phyloP scores from a whole-genome alignment of 148 eudicot species.

The Rhododendron ferrugineum region DNA sequence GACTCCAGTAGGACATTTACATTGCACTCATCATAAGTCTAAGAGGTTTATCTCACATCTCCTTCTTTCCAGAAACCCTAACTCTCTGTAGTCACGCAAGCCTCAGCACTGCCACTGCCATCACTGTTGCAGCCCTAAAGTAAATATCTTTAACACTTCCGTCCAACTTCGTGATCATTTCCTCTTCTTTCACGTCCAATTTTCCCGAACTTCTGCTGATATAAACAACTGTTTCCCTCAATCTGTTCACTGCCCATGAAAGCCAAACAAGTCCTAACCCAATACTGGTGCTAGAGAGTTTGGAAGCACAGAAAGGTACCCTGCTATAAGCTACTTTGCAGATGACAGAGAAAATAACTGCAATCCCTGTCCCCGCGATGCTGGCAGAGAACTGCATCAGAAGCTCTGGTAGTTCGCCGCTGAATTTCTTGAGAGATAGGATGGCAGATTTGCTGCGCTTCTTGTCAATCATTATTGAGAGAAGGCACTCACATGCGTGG shows the following conservation, averaged over 20 bases:
- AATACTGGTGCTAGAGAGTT: constrained; percentile 45
- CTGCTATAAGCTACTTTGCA: constrained; percentile 51
- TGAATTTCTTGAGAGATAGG: constrained; percentile 55
- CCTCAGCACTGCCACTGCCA: constrained; percentile 54
- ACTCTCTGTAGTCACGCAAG: constrained; percentile 38
- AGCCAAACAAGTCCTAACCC: constrained; percentile 84
- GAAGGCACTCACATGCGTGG: constrained; percentile 64
- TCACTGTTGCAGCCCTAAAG: constrained; percentile 52
- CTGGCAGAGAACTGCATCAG: constrained; percentile 73
- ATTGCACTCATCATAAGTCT: not conserved
- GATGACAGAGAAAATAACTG: constrained; percentile 56
- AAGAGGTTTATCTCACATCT: not conserved
- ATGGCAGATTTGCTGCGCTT: constrained; percentile 39
- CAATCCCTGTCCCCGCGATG: constrained; percentile 82
- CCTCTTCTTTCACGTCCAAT: constrained; percentile 39
- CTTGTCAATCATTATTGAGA: constrained; percentile 57
- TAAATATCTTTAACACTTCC: constrained; percentile 44
- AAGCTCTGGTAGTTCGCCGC: constrained; percentile 56
- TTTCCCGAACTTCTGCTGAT: constrained; percentile 51
- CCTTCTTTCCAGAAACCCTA: not conserved
- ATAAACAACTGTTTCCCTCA: constrained; percentile 51
- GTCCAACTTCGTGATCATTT: constrained; percentile 47
- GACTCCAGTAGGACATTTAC: not conserved
- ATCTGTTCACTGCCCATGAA: constrained; percentile 54
- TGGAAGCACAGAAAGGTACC: constrained; percentile 45